phyloP scores from a whole-genome alignment of 1,284 basidiomycete species.

The Cutaneotrichosporon cutaneum region DNA sequence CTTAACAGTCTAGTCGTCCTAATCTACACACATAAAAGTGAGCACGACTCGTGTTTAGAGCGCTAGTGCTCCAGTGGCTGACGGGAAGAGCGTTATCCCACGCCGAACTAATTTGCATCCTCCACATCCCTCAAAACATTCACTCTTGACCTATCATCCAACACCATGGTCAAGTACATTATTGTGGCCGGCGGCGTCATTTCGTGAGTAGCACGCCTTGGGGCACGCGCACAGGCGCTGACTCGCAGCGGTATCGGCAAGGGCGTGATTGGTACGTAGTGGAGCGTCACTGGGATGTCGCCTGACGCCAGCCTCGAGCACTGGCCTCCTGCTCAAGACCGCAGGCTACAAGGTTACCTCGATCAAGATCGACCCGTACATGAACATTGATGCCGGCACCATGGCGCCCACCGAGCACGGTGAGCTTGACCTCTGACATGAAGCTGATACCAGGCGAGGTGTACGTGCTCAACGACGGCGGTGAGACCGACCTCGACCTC shows the following conservation, averaged over 20 bases:
- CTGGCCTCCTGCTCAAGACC: constrained; percentile 92
- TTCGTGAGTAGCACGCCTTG: constrained; percentile 41
- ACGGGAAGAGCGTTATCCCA: background rate
- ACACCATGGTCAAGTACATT: constrained; percentile 69
- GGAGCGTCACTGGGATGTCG: background rate
- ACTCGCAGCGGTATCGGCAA: constrained; percentile 78
- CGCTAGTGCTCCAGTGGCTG: background rate
- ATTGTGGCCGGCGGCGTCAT: constrained; percentile 87
- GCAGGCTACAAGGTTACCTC: constrained; percentile 94
- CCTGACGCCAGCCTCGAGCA: constrained; percentile 75
- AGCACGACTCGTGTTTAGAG: background rate
- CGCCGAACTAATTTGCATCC: constrained; percentile 5
- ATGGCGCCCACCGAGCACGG: constrained; percentile 99
- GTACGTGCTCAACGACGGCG: constrained; percentile 96
- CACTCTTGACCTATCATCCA: background rate
- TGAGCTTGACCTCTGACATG: constrained; percentile 50
- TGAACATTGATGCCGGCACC: constrained; percentile 99
- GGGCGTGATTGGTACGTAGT: constrained; percentile 82
- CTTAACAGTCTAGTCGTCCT: background rate
- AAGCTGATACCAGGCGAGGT: constrained; percentile 72
- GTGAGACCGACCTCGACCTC: constrained; percentile 95
- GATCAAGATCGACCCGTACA: constrained; percentile 99
- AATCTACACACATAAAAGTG: background rate
- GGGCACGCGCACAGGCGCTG: background rate
- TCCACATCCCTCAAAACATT: constrained; percentile 5